Evolutionary conservation across 78 protist genomes (phyloP).

Genomic region (Bodo saltans): DNA sequence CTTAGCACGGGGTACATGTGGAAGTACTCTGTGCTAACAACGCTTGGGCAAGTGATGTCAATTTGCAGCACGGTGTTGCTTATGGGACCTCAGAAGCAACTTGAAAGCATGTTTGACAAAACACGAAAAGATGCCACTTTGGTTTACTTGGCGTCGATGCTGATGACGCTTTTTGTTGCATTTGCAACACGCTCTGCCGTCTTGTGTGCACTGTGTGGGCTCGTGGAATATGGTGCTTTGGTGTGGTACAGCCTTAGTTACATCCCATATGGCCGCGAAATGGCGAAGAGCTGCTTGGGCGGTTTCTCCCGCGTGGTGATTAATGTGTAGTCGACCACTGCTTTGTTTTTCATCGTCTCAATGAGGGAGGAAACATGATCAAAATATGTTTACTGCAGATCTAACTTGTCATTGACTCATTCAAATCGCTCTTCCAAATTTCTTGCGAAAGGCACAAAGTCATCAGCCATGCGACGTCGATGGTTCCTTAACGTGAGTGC

Average conservation of each 20-base stretch:
- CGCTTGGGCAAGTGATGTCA: neutral
- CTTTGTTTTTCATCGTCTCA: too few species aligned
- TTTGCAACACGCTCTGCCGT: neutral
- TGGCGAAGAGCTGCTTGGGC: too few species aligned
- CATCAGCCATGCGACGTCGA: too few species aligned
- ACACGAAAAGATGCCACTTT: neutral
- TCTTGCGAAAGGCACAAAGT: too few species aligned
- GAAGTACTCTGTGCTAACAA: neutral
- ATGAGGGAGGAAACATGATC: too few species aligned
- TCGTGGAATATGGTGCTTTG: neutral
- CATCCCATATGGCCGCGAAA: conserved; percentile 1
- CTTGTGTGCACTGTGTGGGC: neutral
- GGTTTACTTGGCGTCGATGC: neutral
- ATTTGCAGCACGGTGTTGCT: neutral
- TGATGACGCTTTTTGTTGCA: neutral
- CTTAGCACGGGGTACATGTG: neutral
- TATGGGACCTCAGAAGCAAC: conserved; percentile 2
- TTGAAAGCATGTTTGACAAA: neutral
- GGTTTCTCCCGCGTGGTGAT: too few species aligned
- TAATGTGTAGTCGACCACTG: too few species aligned
- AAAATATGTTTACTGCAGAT: too few species aligned
- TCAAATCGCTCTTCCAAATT: too few species aligned
- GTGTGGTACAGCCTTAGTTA: neutral
- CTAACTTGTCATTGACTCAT: too few species aligned
- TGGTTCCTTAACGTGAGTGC: too few species aligned